These are phyloP conservation scores for Epichloe elymi DNA, from an alignment of 2,329 filamentous ascomycete species.

Conservation along the genomic window DNA sequence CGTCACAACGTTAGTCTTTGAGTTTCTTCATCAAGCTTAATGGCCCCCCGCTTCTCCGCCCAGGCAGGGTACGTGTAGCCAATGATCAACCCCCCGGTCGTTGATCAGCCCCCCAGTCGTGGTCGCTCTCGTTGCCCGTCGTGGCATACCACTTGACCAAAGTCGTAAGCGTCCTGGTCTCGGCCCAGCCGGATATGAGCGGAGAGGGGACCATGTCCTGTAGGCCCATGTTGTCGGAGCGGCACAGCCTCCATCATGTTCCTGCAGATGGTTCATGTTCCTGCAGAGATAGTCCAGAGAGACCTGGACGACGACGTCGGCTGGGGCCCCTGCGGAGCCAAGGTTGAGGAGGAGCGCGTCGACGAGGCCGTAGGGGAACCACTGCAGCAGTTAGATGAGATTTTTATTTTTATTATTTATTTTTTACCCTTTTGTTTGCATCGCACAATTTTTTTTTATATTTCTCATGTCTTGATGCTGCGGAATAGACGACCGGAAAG, in stretches of 20 bases:
- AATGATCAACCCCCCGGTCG: too few species aligned
- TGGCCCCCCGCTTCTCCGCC: constrained; percentile 2
- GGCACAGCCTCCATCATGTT: constrained; percentile 31
- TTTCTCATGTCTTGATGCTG: too few species aligned
- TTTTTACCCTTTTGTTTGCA: too few species aligned
- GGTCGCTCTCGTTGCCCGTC: constrained; percentile 1
- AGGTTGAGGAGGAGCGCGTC: constrained; percentile 16
- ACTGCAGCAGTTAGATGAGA: too few species aligned
- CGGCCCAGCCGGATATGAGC: constrained; percentile 32
- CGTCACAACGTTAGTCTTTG: too few species aligned
- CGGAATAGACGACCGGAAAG: too few species aligned
- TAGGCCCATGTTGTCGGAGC: constrained; percentile 31
- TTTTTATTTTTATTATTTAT: too few species aligned
- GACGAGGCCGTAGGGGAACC: constrained; percentile 12
- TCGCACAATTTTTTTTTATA: too few species aligned
- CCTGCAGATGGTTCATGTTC: constrained; percentile 29
- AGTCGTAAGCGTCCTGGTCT: constrained; percentile 38
- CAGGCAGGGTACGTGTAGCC: background rate
- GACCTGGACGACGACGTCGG: constrained; percentile 19
- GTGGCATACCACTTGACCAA: constrained; percentile 22
- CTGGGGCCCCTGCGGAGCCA: constrained; percentile 16
- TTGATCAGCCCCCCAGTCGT: constrained; percentile 13
- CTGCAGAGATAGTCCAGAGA: constrained; percentile 24
- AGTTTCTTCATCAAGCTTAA: background rate
- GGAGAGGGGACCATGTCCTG: constrained; percentile 26